phyloP scores from a whole-genome alignment of 106 monocot genomes.

The Platanthera guangdongensis region DNA sequence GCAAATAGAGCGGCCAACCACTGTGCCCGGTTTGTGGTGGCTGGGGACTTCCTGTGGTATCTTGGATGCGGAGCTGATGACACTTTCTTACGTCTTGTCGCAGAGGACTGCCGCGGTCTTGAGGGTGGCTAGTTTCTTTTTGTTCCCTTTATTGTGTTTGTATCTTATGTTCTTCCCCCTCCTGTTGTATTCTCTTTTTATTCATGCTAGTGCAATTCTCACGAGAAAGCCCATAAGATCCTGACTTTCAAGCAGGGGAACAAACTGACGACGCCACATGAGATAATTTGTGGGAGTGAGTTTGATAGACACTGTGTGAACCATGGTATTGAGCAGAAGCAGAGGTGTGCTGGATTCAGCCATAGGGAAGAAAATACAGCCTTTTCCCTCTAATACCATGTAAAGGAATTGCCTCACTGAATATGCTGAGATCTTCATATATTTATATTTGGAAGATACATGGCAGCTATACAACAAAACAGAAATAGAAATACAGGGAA shows the following conservation, averaged over 20 bases:
- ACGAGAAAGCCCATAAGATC: constrained; percentile 5
- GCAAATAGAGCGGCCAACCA: too few relatives aligned
- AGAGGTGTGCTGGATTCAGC: neutral
- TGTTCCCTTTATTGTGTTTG: too few relatives aligned
- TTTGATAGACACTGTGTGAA: constrained; percentile 6
- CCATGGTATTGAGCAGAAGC: constrained; percentile 10
- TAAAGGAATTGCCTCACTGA: neutral
- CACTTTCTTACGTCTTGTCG: too few relatives aligned
- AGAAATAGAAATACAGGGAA: too few relatives aligned
- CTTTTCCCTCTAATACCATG: constrained; percentile 1
- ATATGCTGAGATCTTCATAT: neutral
- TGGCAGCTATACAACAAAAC: neutral
- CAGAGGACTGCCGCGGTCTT: too few relatives aligned
- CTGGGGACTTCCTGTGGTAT: too few relatives aligned
- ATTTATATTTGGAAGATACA: constrained; percentile 1
- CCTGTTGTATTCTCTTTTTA: too few relatives aligned
- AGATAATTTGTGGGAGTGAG: constrained; percentile 9
- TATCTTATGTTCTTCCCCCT: too few relatives aligned
- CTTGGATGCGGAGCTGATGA: too few relatives aligned
- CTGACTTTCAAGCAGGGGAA: constrained; percentile 4
- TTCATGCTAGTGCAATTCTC: too few relatives aligned
- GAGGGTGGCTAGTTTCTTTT: too few relatives aligned
- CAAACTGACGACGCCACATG: constrained; percentile 5
- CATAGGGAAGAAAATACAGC: neutral
- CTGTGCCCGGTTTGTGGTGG: too few relatives aligned